Percentiles rank a stretch among this genome's conserved stretches.
Conservation (phyloP, 1,139 yeast genomes). For the Pichiaceae sp. region DNA sequence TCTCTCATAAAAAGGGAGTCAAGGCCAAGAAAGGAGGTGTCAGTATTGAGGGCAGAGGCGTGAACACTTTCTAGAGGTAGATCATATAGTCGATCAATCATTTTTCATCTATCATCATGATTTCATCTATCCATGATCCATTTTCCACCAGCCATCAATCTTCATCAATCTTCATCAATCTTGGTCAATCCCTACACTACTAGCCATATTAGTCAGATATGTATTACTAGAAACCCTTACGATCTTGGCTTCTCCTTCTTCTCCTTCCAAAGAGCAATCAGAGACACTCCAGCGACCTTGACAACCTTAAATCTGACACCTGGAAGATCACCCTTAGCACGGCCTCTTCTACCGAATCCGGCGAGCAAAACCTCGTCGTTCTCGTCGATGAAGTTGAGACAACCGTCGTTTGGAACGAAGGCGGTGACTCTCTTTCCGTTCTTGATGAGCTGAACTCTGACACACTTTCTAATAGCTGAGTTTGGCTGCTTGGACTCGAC, state of each 20-base stretch:
- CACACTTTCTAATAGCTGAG: conserved; percentile 99
- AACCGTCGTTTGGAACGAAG: conserved; percentile 99
- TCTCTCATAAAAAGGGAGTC: conserved; percentile 32
- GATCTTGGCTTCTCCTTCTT: conserved; percentile 99
- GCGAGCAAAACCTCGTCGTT: conserved; percentile 99
- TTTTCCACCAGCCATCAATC: too few species aligned
- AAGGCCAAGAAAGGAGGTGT: conserved; percentile 56
- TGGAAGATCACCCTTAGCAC: conserved; percentile 99
- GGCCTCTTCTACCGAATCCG: conserved; percentile 99
- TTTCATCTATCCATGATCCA: too few species aligned
- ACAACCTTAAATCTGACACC: conserved; percentile 99
- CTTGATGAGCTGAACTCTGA: conserved; percentile 99
- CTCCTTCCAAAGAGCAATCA: conserved; percentile 99
- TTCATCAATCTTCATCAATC: too few species aligned
- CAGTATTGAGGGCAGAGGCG: conserved; percentile 69
- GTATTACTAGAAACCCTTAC: background rate
- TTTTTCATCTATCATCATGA: too few species aligned
- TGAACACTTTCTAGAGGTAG: conserved; percentile 1
- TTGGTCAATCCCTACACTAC: too few species aligned
- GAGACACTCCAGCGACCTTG: conserved; percentile 99
- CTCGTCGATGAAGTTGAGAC: conserved; percentile 98
- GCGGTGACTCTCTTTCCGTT: conserved; percentile 99
- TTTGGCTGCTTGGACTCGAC: conserved; percentile 99
- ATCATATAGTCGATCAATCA: background rate
- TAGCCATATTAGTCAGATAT: too few species aligned